Evolutionary conservation across 208 protist genomes (phyloP).

Genomic region (Angomonas desouzai): DNA sequence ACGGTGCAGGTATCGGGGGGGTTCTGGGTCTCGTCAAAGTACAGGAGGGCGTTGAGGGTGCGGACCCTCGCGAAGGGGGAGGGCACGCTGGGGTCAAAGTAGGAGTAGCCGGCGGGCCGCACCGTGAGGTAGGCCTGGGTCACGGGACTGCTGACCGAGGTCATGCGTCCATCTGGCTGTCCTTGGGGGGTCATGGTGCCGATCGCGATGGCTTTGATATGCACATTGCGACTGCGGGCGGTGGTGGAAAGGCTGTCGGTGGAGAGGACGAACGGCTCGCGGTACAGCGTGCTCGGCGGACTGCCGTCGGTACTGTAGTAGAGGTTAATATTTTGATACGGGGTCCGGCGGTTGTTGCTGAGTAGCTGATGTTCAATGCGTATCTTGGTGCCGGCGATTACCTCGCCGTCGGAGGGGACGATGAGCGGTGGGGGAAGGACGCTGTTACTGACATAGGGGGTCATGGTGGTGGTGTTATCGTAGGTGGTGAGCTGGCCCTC

Average conservation of each 20-base stretch:
- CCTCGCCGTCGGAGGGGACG: constrained; percentile 46
- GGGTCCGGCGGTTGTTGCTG: constrained; percentile 29
- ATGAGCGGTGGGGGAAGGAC: constrained; percentile 44
- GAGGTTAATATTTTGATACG: constrained; percentile 27
- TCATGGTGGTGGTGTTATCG: neutral
- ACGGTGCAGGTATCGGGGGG: constrained; percentile 46
- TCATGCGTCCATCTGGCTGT: neutral
- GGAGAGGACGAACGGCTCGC: constrained; percentile 63
- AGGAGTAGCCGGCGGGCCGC: constrained; percentile 47
- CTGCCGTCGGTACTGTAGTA: constrained; percentile 81
- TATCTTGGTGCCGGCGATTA: constrained; percentile 70
- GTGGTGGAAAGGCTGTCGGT: constrained; percentile 24
- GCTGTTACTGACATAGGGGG: neutral
- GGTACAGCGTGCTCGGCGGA: constrained; percentile 70
- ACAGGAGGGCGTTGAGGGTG: constrained; percentile 48
- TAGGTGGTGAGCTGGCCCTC: neutral
- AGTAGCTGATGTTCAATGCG: constrained; percentile 45
- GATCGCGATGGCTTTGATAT: constrained; percentile 52
- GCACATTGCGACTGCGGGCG: constrained; percentile 23
- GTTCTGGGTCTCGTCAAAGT: constrained; percentile 73
- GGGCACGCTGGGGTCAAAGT: constrained; percentile 51
- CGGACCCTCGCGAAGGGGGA: constrained; percentile 51
- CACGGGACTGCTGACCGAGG: constrained; percentile 31
- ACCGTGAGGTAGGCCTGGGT: constrained; percentile 46
- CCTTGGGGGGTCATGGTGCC: constrained; percentile 3